These are phyloP conservation scores for Malus hybrid DNA, from an alignment of 331 rosid genomes.

Conservation along the genomic window DNA sequence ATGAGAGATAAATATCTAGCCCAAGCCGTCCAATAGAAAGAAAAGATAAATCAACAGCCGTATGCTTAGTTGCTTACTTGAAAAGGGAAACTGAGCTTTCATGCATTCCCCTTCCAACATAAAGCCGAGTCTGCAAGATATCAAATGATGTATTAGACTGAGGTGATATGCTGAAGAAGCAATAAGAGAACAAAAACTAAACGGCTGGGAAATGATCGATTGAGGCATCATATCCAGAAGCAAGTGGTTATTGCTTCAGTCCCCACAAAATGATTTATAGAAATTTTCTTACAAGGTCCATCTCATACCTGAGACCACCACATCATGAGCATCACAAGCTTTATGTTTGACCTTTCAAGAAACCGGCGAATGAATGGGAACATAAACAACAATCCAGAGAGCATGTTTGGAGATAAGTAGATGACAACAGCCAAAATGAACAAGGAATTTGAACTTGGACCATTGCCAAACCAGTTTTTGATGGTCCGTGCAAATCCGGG, in stretches of 20 bases:
- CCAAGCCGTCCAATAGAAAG: conserved; percentile 13
- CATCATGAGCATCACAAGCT: conserved; percentile 63
- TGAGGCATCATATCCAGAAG: not conserved
- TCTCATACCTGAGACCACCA: conserved; percentile 95
- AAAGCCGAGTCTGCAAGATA: conserved; percentile 75
- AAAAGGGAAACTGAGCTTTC: conserved; percentile 72
- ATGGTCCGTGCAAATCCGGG: conserved; percentile 81
- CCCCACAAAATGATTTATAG: not conserved
- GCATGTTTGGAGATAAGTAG: conserved; percentile 85
- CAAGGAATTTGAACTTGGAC: conserved; percentile 73
- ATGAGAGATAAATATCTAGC: conserved; percentile 21
- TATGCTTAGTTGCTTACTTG: conserved; percentile 71
- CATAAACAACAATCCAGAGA: conserved; percentile 62
- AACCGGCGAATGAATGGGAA: conserved; percentile 70
- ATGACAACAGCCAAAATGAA: conserved; percentile 77
- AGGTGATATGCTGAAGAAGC: not conserved
- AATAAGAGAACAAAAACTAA: not conserved
- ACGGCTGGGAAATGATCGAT: not conserved
- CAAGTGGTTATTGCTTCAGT: not conserved
- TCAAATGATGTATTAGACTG: not conserved
- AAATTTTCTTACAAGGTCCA: conserved; percentile 13
- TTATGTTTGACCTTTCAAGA: conserved; percentile 66
- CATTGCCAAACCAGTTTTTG: conserved; percentile 80
- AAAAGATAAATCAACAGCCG: conserved; percentile 1
- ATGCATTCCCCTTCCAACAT: conserved; percentile 99